A percentile compares a stretch with the other conserved stretches of the same genome.
Evolutionary conservation across 768 basidiomycete genomes (phyloP).

Genomic region (Erythrobasidium yunnanense): DNA sequence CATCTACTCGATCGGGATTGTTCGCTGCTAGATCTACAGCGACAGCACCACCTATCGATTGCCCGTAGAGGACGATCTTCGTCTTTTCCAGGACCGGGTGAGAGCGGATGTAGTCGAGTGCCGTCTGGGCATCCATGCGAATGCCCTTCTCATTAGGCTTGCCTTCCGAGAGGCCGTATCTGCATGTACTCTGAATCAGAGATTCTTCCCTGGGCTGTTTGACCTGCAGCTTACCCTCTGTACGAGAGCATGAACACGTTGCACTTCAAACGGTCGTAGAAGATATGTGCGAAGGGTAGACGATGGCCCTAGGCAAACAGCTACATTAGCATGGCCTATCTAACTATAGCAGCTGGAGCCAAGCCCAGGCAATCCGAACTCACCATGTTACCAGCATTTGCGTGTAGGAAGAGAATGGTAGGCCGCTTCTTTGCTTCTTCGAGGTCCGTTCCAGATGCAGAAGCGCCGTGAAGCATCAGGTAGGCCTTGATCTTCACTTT

Average conservation of each 20-base stretch:
- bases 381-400: conserved; percentile 47
- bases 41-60: conserved; percentile 86
- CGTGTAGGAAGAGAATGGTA: conserved; percentile 86
- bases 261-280: conserved; percentile 70
- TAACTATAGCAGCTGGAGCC: too few species aligned
- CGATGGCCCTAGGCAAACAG: conserved; percentile 55
- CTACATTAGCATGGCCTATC: too few species aligned
- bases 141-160: conserved; percentile 49
- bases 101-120: conserved; percentile 59
- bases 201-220: conserved; percentile 4
- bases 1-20: conserved; percentile 64
- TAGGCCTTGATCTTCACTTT: conserved; percentile 63
- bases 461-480: conserved; percentile 55
- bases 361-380: too few species aligned
- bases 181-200: conserved; percentile 39
- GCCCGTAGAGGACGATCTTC: conserved; percentile 64
- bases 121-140: conserved; percentile 59
- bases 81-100: conserved; percentile 59
- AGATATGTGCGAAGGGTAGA: conserved; percentile 72
- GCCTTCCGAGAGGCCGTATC: conserved; percentile 82
- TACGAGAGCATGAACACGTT: conserved; percentile 93
- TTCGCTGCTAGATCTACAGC: conserved; percentile 72
- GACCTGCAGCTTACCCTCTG: conserved; percentile 55
- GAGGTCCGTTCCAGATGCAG: conserved; percentile 41
- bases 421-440: conserved; percentile 48